Percentiles rank a stretch among this genome's conserved stretches.
Conservation (phyloP, 371 early-diverging fungal species). For the Fennellomyces sp. region DNA sequence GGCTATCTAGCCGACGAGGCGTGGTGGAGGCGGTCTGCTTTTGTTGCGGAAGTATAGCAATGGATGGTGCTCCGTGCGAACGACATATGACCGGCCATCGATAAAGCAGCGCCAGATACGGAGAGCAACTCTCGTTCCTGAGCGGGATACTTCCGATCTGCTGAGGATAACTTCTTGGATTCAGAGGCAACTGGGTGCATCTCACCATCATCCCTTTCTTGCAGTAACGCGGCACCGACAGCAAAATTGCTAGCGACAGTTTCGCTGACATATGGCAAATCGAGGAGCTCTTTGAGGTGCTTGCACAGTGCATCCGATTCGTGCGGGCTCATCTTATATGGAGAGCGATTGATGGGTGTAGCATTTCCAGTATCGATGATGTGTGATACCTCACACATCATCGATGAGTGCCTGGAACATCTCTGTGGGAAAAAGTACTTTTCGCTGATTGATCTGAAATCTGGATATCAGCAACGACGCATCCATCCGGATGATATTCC, state of each 20-base stretch:
- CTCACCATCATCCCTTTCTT: not conserved
- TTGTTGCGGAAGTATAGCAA: slow-evolving; percentile 19
- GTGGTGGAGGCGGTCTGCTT: slow-evolving; percentile 19
- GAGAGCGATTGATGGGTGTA: too few relatives aligned
- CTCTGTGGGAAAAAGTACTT: slow-evolving; percentile 37
- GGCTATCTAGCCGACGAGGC: slow-evolving; percentile 27
- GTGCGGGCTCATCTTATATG: too few relatives aligned
- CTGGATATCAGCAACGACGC: slow-evolving; percentile 45
- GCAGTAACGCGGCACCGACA: not conserved
- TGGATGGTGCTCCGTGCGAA: slow-evolving; percentile 29
- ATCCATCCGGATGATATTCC: slow-evolving; percentile 18
- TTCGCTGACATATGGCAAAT: too few relatives aligned
- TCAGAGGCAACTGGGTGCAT: not conserved
- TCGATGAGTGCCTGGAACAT: slow-evolving; percentile 48
- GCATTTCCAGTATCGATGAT: too few relatives aligned
- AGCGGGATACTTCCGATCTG: too few relatives aligned
- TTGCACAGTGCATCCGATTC: too few relatives aligned
- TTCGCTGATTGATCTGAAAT: slow-evolving; percentile 48
- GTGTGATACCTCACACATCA: too few relatives aligned
- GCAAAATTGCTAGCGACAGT: too few relatives aligned
- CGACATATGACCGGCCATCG: slow-evolving; percentile 19
- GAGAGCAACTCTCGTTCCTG: slow-evolving; percentile 31
- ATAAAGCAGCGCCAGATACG: slow-evolving; percentile 32
- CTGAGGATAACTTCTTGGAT: slow-evolving; percentile 1
- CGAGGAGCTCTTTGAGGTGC: too few relatives aligned